A percentile compares a stretch with the other conserved stretches of the same genome.
These are phyloP conservation scores for Citrullus colocynthis DNA, from an alignment of 306 rosid species.

Conservation along the genomic window DNA sequence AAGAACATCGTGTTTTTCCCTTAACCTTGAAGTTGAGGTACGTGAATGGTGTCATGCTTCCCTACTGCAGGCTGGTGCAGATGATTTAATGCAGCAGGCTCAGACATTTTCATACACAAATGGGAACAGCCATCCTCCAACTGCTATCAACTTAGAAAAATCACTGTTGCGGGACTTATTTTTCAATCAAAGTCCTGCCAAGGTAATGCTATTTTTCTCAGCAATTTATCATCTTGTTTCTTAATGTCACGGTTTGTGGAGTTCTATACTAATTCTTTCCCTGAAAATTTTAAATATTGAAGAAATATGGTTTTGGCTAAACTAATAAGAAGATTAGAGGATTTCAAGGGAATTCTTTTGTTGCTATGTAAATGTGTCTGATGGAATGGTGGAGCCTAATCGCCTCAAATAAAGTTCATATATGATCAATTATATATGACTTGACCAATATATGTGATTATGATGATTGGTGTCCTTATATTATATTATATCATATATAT, in stretches of 20 bases:
- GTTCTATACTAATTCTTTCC: not conserved
- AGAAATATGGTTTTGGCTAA: not conserved
- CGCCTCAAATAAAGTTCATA: not conserved
- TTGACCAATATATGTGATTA: not conserved
- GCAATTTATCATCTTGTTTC: not conserved
- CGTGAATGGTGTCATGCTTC: not conserved
- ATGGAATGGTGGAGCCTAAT: not conserved
- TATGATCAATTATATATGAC: not conserved
- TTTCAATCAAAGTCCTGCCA: slow-evolving; percentile 83
- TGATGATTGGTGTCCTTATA: not conserved
- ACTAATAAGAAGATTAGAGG: not conserved
- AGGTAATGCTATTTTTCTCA: slow-evolving; percentile 27
- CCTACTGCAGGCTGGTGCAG: slow-evolving; percentile 56
- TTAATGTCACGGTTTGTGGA: not conserved
- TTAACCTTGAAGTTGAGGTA: not conserved
- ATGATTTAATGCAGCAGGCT: slow-evolving; percentile 84
- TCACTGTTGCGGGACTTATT: slow-evolving; percentile 63
- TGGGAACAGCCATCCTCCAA: slow-evolving; percentile 72
- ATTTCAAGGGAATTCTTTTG: not conserved
- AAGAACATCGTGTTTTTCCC: not conserved
- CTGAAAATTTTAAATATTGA: not conserved
- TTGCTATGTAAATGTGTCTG: not conserved
- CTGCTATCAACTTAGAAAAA: slow-evolving; percentile 69
- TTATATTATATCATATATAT: not conserved
- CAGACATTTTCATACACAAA: slow-evolving; percentile 73